These are phyloP conservation scores for Cordyceps fumosorosea DNA, from an alignment of 2,329 filamentous ascomycete genomes.

Conservation along the genomic window DNA sequence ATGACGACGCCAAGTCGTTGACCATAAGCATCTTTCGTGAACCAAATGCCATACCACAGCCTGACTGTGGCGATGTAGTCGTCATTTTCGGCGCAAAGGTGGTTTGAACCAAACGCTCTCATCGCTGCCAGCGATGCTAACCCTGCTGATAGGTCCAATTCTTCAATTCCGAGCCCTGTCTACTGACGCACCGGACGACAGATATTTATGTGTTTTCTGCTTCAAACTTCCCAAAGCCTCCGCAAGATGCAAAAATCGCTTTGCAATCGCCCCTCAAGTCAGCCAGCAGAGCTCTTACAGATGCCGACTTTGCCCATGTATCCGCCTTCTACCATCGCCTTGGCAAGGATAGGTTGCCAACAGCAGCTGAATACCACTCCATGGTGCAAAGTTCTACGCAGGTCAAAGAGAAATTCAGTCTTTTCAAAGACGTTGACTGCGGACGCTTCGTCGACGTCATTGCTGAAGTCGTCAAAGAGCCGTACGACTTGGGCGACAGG, in stretches of 20 bases:
- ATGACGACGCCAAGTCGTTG: constrained; percentile 27
- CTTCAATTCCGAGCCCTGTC: constrained; percentile 28
- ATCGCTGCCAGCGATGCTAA: neutral
- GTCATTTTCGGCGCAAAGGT: constrained; percentile 51
- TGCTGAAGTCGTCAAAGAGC: constrained; percentile 58
- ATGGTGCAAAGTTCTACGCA: constrained; percentile 34
- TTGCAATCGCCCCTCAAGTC: constrained; percentile 17
- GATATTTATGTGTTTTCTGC: constrained; percentile 22
- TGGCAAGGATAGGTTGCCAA: constrained; percentile 38
- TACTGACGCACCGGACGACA: constrained; percentile 38
- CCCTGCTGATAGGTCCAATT: constrained; percentile 33
- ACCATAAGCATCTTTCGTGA: constrained; percentile 56
- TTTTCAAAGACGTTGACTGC: constrained; percentile 56
- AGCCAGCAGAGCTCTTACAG: constrained; percentile 18
- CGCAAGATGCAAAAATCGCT: constrained; percentile 29
- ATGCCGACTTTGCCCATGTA: constrained; percentile 37
- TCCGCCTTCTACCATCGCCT: constrained; percentile 39
- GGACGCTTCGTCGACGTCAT: constrained; percentile 60
- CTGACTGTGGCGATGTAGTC: constrained; percentile 34
- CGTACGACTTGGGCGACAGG: constrained; percentile 37
- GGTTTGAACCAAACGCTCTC: neutral
- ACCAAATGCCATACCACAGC: constrained; percentile 40
- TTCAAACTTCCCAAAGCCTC: constrained; percentile 32
- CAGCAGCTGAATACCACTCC: constrained; percentile 34
- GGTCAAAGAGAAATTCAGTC: constrained; percentile 50